Conservation (phyloP, 306 rosid species). For the Dalbergia cochinchinensis region DNA sequence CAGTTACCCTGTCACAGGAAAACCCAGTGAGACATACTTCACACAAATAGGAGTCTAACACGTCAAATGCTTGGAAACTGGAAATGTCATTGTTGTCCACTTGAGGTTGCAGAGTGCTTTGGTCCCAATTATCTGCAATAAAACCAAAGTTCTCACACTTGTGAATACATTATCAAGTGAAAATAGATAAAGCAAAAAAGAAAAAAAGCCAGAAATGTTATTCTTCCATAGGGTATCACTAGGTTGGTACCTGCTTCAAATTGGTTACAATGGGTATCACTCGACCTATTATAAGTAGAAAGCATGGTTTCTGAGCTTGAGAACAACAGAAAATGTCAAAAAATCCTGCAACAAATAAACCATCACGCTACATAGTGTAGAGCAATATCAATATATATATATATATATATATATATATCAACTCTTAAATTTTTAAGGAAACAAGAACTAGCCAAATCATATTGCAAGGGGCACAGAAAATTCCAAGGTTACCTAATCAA, state of each 20-base stretch:
- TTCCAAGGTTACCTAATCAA: not conserved
- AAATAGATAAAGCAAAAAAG: too few relatives aligned
- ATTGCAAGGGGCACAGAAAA: constrained; percentile 27
- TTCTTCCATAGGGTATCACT: too few relatives aligned
- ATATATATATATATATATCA: too few relatives aligned
- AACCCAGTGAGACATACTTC: constrained; percentile 59
- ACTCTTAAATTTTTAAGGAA: not conserved
- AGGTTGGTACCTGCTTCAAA: constrained; percentile 45
- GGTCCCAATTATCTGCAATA: constrained; percentile 49
- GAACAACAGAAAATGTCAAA: not conserved
- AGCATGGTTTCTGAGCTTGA: constrained; percentile 9
- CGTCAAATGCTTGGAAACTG: constrained; percentile 52
- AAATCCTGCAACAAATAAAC: constrained; percentile 46
- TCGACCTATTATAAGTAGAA: constrained; percentile 10
- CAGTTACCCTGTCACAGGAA: constrained; percentile 49
- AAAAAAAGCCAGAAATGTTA: too few relatives aligned
- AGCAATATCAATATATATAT: constrained; percentile 1
- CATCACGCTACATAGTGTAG: constrained; percentile 11
- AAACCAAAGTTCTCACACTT: constrained; percentile 8
- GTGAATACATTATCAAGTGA: constrained; percentile 6
- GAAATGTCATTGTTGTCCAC: constrained; percentile 55
- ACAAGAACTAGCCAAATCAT: not conserved
- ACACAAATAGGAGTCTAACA: constrained; percentile 62
- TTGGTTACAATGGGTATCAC: constrained; percentile 6
- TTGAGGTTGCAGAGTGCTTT: constrained; percentile 45